Evolutionary conservation across 306 rosid species (phyloP), one percentile per base, ranked within the genome.

Genomic region (Argentina anserina): DNA sequence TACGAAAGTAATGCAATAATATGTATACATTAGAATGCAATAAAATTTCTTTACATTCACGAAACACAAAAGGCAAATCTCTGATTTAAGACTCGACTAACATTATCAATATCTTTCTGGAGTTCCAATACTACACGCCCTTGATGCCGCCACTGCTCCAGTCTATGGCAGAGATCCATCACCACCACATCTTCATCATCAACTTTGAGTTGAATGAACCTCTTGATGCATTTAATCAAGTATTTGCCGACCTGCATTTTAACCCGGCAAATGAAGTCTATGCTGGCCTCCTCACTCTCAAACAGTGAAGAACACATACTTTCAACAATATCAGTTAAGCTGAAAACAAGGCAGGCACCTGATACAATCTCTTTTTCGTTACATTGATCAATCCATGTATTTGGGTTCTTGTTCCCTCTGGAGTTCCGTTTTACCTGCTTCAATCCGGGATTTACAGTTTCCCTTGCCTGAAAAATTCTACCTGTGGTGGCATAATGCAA

Each of bases 401-500:
- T 3, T 33, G 20, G 36, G 26, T 71, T 76, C 42, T 52, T 72
- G 3, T n/a, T n/a, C 69, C 53, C 53, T 71, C 62, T 49, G 49
- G 65, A 26, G 40, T 36, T 71, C 67, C 46, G 13, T 62, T 50
- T 77, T 25, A 18, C 49, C 26, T 68, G 40, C n/a, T 70, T 65
- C 74, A 39, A 43, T 63, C 69, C 50, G 11, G 55, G 12, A 72
- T 41, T 21, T 7, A 61, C 65, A 0, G 42, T 60, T 50, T 75
- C 65, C 70, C 66, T 79, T 20, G 59, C 67, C 39, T 33, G 70
- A 26, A 63, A 29, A 42, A 79, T 67, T 75, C 69, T 75, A n/a
- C 76, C 73, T 14, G 78, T 75, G 46, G 86, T 40, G 10, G 81
- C 86, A 72, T 75, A 83, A 67, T 83, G 81, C 75, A 83, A 72